phyloP scores from a whole-genome alignment of 306 rosid species.

The Psophocarpus tetragonolobus region DNA sequence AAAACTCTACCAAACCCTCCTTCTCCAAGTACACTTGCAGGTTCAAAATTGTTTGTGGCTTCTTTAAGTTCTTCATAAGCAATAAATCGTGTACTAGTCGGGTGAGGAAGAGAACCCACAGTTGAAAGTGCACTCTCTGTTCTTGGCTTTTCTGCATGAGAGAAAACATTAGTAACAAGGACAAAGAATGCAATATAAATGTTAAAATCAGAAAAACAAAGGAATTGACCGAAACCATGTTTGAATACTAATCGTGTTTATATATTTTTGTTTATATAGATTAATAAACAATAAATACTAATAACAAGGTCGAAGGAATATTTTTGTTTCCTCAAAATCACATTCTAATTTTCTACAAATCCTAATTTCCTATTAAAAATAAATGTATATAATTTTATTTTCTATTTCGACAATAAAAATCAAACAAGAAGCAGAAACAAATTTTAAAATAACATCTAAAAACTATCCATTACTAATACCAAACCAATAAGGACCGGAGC shows the following conservation, averaged over 20 bases:
- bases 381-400: too few species aligned
- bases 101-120: slow-evolving; percentile 78
- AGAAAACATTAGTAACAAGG: neutral
- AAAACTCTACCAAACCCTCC: slow-evolving; percentile 94
- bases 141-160: slow-evolving; percentile 66
- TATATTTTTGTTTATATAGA: too few species aligned
- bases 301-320: too few species aligned
- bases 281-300: too few species aligned
- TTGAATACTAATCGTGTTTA: too few species aligned
- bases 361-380: too few species aligned
- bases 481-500: neutral
- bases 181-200: neutral
- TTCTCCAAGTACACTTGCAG: slow-evolving; percentile 84
- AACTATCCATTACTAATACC: neutral
- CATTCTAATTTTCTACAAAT: too few species aligned
- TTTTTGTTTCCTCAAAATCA: too few species aligned
- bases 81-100: slow-evolving; percentile 87
- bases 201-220: too few species aligned
- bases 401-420: too few species aligned
- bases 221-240: too few species aligned
- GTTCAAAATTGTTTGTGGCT: slow-evolving; percentile 93
- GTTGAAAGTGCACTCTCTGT: slow-evolving; percentile 46
- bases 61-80: slow-evolving; percentile 92
- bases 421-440: neutral
- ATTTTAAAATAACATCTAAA: neutral